Evolutionary conservation across 2,329 filamentous ascomycete species (phyloP), one percentile per base, ranked within the genome.

Genomic region (Emydomyces testavorans): DNA sequence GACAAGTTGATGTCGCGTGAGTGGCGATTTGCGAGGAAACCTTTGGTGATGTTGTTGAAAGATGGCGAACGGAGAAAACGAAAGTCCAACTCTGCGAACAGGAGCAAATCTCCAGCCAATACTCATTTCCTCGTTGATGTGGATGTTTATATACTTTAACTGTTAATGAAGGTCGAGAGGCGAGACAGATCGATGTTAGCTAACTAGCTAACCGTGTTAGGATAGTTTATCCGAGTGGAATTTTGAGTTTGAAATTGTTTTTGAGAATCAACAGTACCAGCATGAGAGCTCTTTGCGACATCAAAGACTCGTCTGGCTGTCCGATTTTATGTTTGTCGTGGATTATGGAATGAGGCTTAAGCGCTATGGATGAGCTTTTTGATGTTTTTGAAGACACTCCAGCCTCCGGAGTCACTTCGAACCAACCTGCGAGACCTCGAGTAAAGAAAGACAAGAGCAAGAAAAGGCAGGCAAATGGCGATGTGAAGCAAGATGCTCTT

Each of bases 381-480:
- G 80, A 85, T 58, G 83, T 88, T 49, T 90, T 92, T 60, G 82
- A 88, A 54, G 80, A 84, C 59, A 73, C 75, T 61, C 71, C 78
- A 41, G 63, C 72, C 62, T 72, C 74, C 55, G 49, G 55, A 48
- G 52, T 56, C 52, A 49, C 59, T 45, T 54, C 58, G 28, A 64
- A 63, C 55, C 53, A 56, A 56, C 51, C 55, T 39, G 49, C 57
- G 39, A 66, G 64, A 52, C 55, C 56, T 52, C 66, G 62, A 52
- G 53, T 62, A 41, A 73, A 68, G 58, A 77, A 74, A 58, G 77
- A 81, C 54, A 79, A 76, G 65, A 84, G 72, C 69, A 92, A 88
- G 70, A 94, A 95, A 75, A 79, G 88, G 66, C 85, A 87, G 65
- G 82, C 83, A 32, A 89, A 88, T 63, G 86, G 87, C 52, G 77